Evolutionary conservation across 2,329 filamentous ascomycete species (phyloP), one percentile per base, ranked within the genome.

Genomic region (Ophiostoma piceae): DNA sequence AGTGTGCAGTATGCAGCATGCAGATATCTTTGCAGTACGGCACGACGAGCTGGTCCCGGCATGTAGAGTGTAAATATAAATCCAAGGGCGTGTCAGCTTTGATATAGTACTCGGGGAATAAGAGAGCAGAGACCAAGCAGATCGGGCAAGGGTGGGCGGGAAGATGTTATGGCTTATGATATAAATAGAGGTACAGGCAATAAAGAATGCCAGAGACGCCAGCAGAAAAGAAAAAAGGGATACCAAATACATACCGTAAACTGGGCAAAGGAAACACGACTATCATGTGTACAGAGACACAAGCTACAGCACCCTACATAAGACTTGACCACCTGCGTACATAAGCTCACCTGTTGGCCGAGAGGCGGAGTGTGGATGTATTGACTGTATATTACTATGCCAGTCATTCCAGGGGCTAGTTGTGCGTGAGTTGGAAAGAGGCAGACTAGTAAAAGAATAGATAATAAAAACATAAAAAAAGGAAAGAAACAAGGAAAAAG

Each of bases 91-190:
- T 67, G 32, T 70, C 68, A 43, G 71, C 72, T 74, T 74, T 75
- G 73, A 76, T 71, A 76, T 74, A 74, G 74, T 69, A 72, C 72
- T 70, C 66, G 51, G 51, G 67, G 68, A 54, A 68, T 68, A 51
- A 68, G 37, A 43, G 29, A 39, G 29, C 51, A 47, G 43, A 32
- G 65, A 16, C 9, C 35, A 69, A 67, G 68, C 68, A 68, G 41
- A 68, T 41, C 8, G 51, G 22, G 51, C 51, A 57, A 57, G 51
- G 51, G 51, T 26, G 51, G 22, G n/a, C 8, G 2, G 51, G 22
- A 57, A 57, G 51, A 26, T 47, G 51, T 57, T 26, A 26, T 57
- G 16, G 51, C 51, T 26, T 22, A 57, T 22, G 11, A 57, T 57
- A 29, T 22, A 12, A 26, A 57, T 29, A 57, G 9, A 57, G 22